Conservation (phyloP, 345 rosid genomes). For the Populus davidiana region DNA sequence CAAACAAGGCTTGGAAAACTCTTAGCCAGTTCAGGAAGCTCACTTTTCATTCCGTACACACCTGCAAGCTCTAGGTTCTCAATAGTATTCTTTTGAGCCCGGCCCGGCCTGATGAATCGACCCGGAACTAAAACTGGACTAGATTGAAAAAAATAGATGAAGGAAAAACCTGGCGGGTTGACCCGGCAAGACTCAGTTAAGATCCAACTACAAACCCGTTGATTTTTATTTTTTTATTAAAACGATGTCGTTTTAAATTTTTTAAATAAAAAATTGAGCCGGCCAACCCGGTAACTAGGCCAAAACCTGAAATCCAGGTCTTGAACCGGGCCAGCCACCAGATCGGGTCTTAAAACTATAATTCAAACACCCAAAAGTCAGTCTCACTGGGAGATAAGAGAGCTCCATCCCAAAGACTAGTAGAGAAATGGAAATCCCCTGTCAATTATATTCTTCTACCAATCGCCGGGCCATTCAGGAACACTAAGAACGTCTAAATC, state of each 20-base stretch:
- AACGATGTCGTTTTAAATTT: too few species aligned
- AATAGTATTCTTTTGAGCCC: neutral
- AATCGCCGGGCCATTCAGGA: slow-evolving; percentile 76
- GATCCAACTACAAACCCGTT: too few species aligned
- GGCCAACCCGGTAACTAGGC: accelerated
- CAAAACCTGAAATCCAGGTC: too few species aligned
- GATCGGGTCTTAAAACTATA: too few species aligned
- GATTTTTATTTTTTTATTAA: too few species aligned
- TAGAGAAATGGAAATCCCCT: neutral
- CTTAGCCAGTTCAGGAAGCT: slow-evolving; percentile 12
- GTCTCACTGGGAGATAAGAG: slow-evolving; percentile 3
- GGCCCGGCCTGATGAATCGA: too few species aligned
- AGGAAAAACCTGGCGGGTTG: too few species aligned
- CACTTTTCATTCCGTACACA: slow-evolving; percentile 7
- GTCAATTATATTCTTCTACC: slow-evolving; percentile 45
- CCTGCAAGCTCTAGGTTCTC: neutral
- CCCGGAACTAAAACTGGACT: too few species aligned
- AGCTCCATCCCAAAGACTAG: neutral
- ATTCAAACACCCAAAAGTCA: slow-evolving; percentile 7
- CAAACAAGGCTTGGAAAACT: neutral
- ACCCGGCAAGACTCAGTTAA: too few species aligned
- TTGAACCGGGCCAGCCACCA: too few species aligned
- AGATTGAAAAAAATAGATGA: too few species aligned
- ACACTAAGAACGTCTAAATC: slow-evolving; percentile 43
- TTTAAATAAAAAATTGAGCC: too few species aligned